Percentiles rank a stretch among this genome's conserved stretches.
These are phyloP conservation scores for Paspalum vaginatum DNA, from an alignment of 176 grass and related monocot genomes.

Conservation along the genomic window DNA sequence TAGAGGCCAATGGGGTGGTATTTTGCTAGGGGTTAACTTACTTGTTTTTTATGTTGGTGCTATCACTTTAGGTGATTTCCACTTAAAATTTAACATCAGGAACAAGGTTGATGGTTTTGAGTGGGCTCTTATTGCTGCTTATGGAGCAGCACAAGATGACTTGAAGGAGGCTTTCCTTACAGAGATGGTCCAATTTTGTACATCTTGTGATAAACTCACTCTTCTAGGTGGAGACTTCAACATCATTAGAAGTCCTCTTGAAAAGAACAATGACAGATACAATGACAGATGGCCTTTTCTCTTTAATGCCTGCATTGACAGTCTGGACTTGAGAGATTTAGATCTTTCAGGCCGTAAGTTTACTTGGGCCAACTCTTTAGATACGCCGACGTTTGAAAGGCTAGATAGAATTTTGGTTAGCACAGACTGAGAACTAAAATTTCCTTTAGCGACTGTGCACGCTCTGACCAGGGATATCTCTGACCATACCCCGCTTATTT, in stretches of 20 bases:
- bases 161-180: too few relatives aligned
- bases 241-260: not conserved
- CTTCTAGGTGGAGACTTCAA: not conserved
- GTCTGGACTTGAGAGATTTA: not conserved
- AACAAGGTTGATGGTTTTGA: not conserved
- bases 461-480: not conserved
- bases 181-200: too few relatives aligned
- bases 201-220: too few relatives aligned
- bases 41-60: not conserved
- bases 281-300: not conserved
- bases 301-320: not conserved
- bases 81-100: not conserved
- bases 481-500: not conserved
- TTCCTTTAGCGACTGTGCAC: not conserved
- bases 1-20: not conserved
- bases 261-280: not conserved
- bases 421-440: not conserved
- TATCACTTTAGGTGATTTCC: not conserved
- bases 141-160: too few relatives aligned
- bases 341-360: not conserved
- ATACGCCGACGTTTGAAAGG: not conserved
- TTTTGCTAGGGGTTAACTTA: not conserved
- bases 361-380: not conserved
- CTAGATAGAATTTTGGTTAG: not conserved
- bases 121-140: not conserved